phyloP scores from a whole-genome alignment of 495 filamentous ascomycete genomes.

The Talaromyces stipitatus region DNA sequence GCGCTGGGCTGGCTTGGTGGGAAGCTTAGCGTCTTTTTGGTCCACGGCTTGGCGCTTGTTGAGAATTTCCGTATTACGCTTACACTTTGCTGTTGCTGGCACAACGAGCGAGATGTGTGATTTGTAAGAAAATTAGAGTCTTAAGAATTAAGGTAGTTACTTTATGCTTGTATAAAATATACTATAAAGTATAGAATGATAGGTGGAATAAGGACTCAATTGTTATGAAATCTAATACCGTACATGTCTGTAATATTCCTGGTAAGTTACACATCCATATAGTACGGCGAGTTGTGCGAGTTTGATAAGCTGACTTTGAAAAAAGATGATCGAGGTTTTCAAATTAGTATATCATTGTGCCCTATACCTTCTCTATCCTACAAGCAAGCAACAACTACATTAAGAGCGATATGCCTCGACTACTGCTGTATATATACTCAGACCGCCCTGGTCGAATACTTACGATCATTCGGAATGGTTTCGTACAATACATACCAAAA shows the following conservation, averaged over 20 bases:
- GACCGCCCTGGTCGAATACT: background rate
- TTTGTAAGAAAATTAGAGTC: no score
- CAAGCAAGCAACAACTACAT: background rate
- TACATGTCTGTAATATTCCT: background rate
- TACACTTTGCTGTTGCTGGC: background rate
- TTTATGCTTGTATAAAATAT: no score
- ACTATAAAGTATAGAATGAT: no score
- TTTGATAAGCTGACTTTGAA: background rate
- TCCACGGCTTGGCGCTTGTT: constrained; percentile 42
- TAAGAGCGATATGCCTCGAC: background rate
- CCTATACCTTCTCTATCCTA: background rate
- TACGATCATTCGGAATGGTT: background rate
- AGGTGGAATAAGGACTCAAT: no score
- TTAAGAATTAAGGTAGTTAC: no score
- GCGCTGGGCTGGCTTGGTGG: constrained; percentile 39
- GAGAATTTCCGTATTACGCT: constrained; percentile 19
- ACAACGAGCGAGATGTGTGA: no score
- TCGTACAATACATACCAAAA: background rate
- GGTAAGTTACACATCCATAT: background rate
- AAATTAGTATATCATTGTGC: background rate
- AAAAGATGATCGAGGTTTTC: background rate
- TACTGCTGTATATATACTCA: background rate
- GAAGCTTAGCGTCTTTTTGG: constrained; percentile 42
- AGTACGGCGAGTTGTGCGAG: background rate
- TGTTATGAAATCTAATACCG: no score